phyloP scores from a whole-genome alignment of 2,329 filamentous ascomycete species.

The Periconia macrospinosa region DNA sequence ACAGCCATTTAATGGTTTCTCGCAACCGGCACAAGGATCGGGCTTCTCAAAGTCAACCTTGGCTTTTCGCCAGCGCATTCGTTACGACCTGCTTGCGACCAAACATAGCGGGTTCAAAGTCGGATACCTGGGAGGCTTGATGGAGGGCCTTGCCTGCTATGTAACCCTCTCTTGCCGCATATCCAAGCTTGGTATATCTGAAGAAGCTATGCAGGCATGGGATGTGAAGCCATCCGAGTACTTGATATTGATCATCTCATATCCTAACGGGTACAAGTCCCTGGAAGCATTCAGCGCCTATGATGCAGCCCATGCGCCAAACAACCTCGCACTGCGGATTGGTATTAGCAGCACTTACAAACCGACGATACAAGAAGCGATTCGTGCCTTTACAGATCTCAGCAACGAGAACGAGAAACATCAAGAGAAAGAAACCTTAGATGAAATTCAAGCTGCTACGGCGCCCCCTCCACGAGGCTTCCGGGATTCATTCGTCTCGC shows the following conservation, averaged over 20 bases:
- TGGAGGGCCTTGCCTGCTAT: constrained; percentile 52
- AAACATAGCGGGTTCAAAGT: constrained; percentile 71
- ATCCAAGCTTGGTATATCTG: constrained; percentile 70
- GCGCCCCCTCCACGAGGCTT: constrained; percentile 41
- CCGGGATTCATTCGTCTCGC: constrained; percentile 69
- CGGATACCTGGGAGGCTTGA: constrained; percentile 60
- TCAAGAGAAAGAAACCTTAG: constrained; percentile 22
- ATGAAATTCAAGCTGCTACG: constrained; percentile 16
- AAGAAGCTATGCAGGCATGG: constrained; percentile 79
- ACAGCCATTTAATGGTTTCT: background rate
- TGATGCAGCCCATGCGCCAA: constrained; percentile 39
- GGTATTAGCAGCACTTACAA: constrained; percentile 75
- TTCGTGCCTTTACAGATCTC: constrained; percentile 53
- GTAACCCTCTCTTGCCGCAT: constrained; percentile 71
- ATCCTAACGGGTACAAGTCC: constrained; percentile 62
- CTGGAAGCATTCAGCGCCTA: constrained; percentile 57
- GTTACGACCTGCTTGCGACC: constrained; percentile 62
- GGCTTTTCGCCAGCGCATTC: constrained; percentile 48
- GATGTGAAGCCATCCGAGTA: constrained; percentile 68
- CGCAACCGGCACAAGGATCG: background rate
- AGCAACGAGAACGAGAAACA: constrained; percentile 35
- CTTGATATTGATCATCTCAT: constrained; percentile 71
- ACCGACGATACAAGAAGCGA: constrained; percentile 61
- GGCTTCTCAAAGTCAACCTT: constrained; percentile 24
- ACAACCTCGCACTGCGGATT: constrained; percentile 62